Evolutionary conservation across 768 basidiomycete species (phyloP).

Genomic region (Pleurotus tuoliensis): DNA sequence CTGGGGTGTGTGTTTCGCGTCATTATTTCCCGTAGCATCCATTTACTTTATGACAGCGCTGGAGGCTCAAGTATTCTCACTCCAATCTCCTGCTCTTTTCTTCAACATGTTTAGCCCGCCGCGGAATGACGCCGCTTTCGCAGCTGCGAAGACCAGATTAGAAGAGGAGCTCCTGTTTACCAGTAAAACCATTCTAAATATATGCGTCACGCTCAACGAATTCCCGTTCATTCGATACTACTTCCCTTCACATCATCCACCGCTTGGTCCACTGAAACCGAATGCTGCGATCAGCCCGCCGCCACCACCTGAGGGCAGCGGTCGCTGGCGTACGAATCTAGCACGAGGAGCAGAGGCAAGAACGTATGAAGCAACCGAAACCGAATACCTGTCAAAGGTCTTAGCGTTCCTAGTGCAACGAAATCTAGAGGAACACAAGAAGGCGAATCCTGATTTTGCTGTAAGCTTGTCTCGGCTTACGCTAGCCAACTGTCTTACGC

Average conservation of each 20-base stretch:
- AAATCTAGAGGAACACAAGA: slow-evolving; percentile 84
- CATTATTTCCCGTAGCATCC: background rate
- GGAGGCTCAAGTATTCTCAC: slow-evolving; percentile 83
- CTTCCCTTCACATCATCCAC: slow-evolving; percentile 74
- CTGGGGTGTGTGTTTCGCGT: slow-evolving; percentile 59
- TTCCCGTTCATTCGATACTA: slow-evolving; percentile 94
- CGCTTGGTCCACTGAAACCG: slow-evolving; percentile 80
- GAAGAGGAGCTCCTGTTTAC: slow-evolving; percentile 83
- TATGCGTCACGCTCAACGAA: slow-evolving; percentile 88
- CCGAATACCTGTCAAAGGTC: slow-evolving; percentile 75
- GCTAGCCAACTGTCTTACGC: background rate
- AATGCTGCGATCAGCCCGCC: slow-evolving; percentile 60
- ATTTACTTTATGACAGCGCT: slow-evolving; percentile 45
- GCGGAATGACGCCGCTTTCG: slow-evolving; percentile 62
- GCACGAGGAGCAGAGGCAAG: slow-evolving; percentile 69
- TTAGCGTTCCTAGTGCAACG: slow-evolving; percentile 84
- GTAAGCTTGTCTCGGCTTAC: slow-evolving; percentile 42
- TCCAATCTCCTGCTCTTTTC: slow-evolving; percentile 76
- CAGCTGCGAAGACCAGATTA: slow-evolving; percentile 65
- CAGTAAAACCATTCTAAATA: slow-evolving; percentile 75
- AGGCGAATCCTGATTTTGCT: slow-evolving; percentile 80
- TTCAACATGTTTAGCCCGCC: slow-evolving; percentile 89
- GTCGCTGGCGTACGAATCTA: slow-evolving; percentile 79
- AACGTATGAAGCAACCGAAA: slow-evolving; percentile 64
- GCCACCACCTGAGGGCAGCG: slow-evolving; percentile 57